A percentile compares a stretch with the other conserved stretches of the same genome.
Evolutionary conservation across 2,329 filamentous ascomycete genomes (phyloP).

Genomic region (Penicillium sp.): DNA sequence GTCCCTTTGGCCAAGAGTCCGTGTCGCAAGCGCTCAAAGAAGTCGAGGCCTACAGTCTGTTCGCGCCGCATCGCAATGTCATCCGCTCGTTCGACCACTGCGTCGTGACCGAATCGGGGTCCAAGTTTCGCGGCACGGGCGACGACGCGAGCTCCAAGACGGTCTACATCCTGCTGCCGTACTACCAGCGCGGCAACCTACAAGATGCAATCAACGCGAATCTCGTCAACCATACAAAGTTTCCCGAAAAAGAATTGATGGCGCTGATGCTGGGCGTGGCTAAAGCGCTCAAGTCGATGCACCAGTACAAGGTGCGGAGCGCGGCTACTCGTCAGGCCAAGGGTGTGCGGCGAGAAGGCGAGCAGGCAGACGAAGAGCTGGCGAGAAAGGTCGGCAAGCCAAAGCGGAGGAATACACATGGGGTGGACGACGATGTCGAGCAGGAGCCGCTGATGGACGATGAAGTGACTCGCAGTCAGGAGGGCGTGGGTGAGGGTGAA

Average conservation of each 20-base stretch:
- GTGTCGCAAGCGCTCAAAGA: constrained; percentile 93
- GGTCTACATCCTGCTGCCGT: constrained; percentile 92
- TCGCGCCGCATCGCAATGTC: constrained; percentile 76
- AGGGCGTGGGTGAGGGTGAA: constrained; percentile 65
- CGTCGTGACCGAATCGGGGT: constrained; percentile 67
- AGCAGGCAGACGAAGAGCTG: constrained; percentile 48
- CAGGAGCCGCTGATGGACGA: constrained; percentile 79
- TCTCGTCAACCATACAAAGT: constrained; percentile 86
- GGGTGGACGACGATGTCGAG: constrained; percentile 61
- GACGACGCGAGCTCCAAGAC: constrained; percentile 70
- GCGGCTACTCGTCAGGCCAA: constrained; percentile 54
- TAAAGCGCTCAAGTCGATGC: constrained; percentile 82
- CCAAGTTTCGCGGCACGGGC: constrained; percentile 53
- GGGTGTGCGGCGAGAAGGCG: constrained; percentile 53
- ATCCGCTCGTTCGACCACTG: constrained; percentile 81
- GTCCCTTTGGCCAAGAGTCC: constrained; percentile 94
- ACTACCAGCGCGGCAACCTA: constrained; percentile 90
- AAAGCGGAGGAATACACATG: constrained; percentile 42
- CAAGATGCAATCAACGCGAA: constrained; percentile 99
- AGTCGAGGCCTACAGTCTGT: constrained; percentile 93
- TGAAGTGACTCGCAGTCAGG: constrained; percentile 64
- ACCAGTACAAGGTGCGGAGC: constrained; percentile 71
- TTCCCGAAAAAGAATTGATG: constrained; percentile 86
- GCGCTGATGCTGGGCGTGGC: constrained; percentile 88
- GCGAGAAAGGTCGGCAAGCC: constrained; percentile 34